These are phyloP conservation scores for Calonectria ilicicola DNA, from an alignment of 2,329 filamentous ascomycete species.

Conservation along the genomic window DNA sequence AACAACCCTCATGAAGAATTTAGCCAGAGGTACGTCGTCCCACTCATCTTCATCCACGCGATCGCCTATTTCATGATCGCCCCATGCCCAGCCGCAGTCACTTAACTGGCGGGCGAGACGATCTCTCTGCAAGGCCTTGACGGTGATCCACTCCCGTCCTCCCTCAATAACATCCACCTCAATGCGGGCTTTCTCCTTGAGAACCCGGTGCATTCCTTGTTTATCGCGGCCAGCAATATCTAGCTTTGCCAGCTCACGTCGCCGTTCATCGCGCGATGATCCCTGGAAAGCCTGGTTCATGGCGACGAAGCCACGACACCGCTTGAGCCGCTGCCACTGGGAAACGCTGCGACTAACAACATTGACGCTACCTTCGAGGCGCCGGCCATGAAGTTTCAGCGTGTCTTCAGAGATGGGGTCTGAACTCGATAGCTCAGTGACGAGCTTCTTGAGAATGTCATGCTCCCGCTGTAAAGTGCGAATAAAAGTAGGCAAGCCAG, in stretches of 20 bases:
- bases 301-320: conserved; percentile 45
- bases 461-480: conserved; percentile 35
- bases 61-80: conserved; percentile 47
- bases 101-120: conserved; percentile 54
- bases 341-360: conserved; percentile 34
- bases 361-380: conserved; percentile 41
- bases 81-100: conserved; percentile 57
- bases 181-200: conserved; percentile 49
- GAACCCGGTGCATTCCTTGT: conserved; percentile 43
- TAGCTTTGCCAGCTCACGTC: conserved; percentile 36
- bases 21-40: conserved; percentile 49
- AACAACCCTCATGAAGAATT: conserved; percentile 48
- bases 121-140: conserved; percentile 46
- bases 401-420: conserved; percentile 9
- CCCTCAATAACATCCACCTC: conserved; percentile 52
- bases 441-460: conserved; percentile 20
- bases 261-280: conserved; percentile 43
- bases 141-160: conserved; percentile 50
- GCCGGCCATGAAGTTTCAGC: conserved; percentile 28
- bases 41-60: conserved; percentile 48
- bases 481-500: conserved; percentile 39
- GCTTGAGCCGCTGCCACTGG: conserved; percentile 50
- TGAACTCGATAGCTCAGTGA: conserved; percentile 22
- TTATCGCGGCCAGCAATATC: conserved; percentile 41
- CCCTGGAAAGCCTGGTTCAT: conserved; percentile 49